phyloP scores from a whole-genome alignment of 208 protist species.

The Leishmania tropica region DNA sequence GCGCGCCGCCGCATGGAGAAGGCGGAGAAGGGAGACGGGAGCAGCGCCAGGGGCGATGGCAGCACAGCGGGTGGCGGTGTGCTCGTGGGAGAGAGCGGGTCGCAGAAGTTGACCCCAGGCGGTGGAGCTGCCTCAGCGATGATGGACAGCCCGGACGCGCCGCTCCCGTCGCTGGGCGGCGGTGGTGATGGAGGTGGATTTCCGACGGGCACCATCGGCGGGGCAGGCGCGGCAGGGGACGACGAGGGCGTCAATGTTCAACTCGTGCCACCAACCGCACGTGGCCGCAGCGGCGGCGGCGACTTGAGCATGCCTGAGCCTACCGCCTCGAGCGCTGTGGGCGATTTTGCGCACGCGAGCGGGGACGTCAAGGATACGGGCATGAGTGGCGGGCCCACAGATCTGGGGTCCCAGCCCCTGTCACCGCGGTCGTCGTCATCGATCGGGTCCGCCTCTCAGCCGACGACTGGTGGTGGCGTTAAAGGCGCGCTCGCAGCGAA shows the following conservation, averaged over 20 bases:
- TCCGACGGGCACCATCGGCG: background rate
- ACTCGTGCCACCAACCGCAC: background rate
- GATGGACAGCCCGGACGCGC: background rate
- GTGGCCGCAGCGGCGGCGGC: background rate
- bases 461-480: background rate
- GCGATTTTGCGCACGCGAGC: background rate
- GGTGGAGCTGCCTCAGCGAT: background rate
- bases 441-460: background rate
- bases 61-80: background rate
- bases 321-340: background rate
- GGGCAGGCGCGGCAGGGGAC: background rate
- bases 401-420: background rate
- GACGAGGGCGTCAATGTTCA: background rate
- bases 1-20: slow-evolving; percentile 18
- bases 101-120: background rate
- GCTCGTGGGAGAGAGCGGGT: background rate
- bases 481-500: background rate
- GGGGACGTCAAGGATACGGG: background rate
- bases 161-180: background rate
- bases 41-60: background rate
- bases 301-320: background rate
- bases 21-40: background rate
- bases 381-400: background rate
- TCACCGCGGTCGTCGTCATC: background rate
- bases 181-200: slow-evolving; percentile 4